Evolutionary conservation across 2,329 filamentous ascomycete species (phyloP).

Genomic region (Diatrype stigma): DNA sequence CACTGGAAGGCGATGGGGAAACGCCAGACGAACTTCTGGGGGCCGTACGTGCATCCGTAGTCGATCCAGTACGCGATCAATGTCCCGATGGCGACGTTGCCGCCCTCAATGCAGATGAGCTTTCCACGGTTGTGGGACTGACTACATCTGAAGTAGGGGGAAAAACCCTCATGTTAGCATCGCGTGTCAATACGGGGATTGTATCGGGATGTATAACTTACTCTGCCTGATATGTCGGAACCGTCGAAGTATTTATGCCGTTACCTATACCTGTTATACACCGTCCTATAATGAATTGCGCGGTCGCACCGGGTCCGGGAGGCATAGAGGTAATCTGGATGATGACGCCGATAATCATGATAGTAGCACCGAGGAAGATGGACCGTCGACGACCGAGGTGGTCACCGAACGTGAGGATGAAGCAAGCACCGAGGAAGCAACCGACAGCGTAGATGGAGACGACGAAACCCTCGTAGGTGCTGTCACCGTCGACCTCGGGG

Average conservation of each 20-base stretch:
- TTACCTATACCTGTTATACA: constrained; percentile 47
- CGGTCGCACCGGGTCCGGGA: constrained; percentile 41
- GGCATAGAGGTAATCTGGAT: constrained; percentile 47
- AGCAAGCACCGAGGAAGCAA: constrained; percentile 37
- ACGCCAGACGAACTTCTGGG: constrained; percentile 32
- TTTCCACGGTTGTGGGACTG: constrained; percentile 54
- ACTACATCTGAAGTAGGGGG: constrained; percentile 25
- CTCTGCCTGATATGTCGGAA: constrained; percentile 39
- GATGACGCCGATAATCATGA: constrained; percentile 53
- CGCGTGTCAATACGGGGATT: neutral
- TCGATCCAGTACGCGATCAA: constrained; percentile 41
- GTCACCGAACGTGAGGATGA: constrained; percentile 43
- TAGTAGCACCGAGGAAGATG: constrained; percentile 47
- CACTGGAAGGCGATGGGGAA: constrained; percentile 39
- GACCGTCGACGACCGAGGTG: constrained; percentile 50
- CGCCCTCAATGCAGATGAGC: constrained; percentile 53
- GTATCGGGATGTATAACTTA: constrained; percentile 6
- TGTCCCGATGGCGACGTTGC: constrained; percentile 38
- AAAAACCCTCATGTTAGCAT: constrained; percentile 10
- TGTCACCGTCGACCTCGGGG: constrained; percentile 27
- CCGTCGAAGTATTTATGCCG: constrained; percentile 44
- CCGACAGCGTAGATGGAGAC: constrained; percentile 39
- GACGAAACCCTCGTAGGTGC: constrained; percentile 33
- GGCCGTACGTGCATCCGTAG: constrained; percentile 33
- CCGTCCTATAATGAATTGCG: constrained; percentile 45